Evolutionary conservation across 2,329 filamentous ascomycete genomes (phyloP).

Genomic region (Aspergillus sp.): DNA sequence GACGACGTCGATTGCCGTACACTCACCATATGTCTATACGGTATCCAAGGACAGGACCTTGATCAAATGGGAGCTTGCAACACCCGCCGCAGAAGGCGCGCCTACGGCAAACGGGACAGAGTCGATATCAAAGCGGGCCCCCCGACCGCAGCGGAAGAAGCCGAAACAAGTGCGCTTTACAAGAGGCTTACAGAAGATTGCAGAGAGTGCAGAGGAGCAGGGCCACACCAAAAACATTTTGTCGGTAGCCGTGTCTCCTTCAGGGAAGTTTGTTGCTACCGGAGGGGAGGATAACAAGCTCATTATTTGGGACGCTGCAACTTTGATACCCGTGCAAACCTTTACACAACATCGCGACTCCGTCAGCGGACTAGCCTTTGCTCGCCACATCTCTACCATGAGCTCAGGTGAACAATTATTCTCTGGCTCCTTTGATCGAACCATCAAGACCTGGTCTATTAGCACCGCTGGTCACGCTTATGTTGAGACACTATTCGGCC

Average conservation of each 20-base stretch:
- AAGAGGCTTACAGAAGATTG: constrained; percentile 43
- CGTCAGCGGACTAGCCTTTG: constrained; percentile 81
- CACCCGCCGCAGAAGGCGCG: constrained; percentile 27
- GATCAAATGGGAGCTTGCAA: constrained; percentile 84
- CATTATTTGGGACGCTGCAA: constrained; percentile 82
- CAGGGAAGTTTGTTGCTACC: constrained; percentile 87
- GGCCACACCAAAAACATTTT: constrained; percentile 81
- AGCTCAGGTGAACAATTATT: constrained; percentile 77
- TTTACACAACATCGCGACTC: constrained; percentile 92
- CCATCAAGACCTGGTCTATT: constrained; percentile 92
- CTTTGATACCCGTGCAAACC: constrained; percentile 74
- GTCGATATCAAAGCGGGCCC: constrained; percentile 63
- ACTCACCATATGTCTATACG: constrained; percentile 80
- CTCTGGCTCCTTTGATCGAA: constrained; percentile 85
- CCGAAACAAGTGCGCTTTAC: constrained; percentile 52
- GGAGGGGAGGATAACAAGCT: constrained; percentile 82
- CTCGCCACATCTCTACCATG: constrained; percentile 64
- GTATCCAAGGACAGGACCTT: constrained; percentile 81
- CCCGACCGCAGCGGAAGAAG: constrained; percentile 42
- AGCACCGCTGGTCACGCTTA: constrained; percentile 79
- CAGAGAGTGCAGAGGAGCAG: constrained; percentile 51
- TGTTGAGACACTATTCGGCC: constrained; percentile 92
- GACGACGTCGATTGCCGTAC: constrained; percentile 77
- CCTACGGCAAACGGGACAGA: constrained; percentile 60
- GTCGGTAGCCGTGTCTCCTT: constrained; percentile 79